phyloP scores from a whole-genome alignment of 2,329 filamentous ascomycete species.

The Penicillium janthinellum region DNA sequence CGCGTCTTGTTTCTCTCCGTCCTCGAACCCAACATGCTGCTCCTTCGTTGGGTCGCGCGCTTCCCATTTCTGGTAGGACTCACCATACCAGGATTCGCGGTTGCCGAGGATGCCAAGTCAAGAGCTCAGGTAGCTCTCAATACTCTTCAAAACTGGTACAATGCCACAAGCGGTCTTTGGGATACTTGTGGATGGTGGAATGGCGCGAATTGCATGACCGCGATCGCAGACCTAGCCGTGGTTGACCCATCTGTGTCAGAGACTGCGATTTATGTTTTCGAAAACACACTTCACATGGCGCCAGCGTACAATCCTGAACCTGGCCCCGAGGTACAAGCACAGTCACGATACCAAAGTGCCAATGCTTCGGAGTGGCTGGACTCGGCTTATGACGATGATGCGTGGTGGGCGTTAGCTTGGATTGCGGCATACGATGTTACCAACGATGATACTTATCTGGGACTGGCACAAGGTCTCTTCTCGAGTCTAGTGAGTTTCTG shows the following conservation, averaged over 20 bases:
- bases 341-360: conserved; percentile 18
- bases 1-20: neutral
- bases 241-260: conserved; percentile 37
- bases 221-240: conserved; percentile 57
- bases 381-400: conserved; percentile 55
- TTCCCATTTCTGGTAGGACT: neutral
- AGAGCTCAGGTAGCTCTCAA: conserved; percentile 35
- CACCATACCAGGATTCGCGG: neutral
- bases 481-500: conserved; percentile 39
- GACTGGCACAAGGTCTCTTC: conserved; percentile 54
- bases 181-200: conserved; percentile 73
- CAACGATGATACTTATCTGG: conserved; percentile 47
- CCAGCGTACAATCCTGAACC: conserved; percentile 9
- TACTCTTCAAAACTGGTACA: conserved; percentile 64
- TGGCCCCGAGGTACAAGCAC: conserved; percentile 25
- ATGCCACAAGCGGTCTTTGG: conserved; percentile 63
- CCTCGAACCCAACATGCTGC: neutral
- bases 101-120: conserved; percentile 16
- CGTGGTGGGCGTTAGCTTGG: conserved; percentile 58
- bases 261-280: conserved; percentile 44
- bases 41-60: too few species aligned
- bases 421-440: conserved; percentile 59
- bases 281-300: conserved; percentile 41
- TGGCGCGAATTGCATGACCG: conserved; percentile 66
- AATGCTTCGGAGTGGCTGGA: conserved; percentile 33